Conservation (phyloP, 306 rosid species). For the Aeschynomene evenia region DNA sequence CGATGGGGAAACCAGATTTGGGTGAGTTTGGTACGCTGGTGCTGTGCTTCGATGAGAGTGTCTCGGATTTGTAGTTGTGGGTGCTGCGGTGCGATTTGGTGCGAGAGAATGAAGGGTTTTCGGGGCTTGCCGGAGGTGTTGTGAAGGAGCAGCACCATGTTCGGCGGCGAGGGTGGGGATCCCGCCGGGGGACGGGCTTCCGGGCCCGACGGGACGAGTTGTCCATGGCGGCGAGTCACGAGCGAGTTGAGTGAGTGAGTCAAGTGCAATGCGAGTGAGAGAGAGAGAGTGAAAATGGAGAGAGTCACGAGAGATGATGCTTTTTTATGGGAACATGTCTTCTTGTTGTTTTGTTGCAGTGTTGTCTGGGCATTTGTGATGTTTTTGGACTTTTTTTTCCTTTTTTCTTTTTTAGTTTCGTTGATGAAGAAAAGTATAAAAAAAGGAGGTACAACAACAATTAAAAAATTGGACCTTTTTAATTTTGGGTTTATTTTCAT, state of each 20-base stretch:
- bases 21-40: conserved; percentile 58
- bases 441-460: too few species aligned
- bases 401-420: too few species aligned
- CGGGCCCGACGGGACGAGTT: conserved; percentile 39
- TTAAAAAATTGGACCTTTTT: too few species aligned
- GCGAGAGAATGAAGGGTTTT: conserved; percentile 31
- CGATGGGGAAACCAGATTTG: conserved; percentile 60
- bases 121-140: conserved; percentile 84
- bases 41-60: conserved; percentile 23
- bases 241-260: not conserved
- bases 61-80: conserved; percentile 33
- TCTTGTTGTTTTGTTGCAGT: not conserved
- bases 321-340: not conserved
- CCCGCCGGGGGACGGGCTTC: not conserved
- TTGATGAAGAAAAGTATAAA: too few species aligned
- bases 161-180: conserved; percentile 38
- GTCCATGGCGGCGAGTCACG: conserved; percentile 37
- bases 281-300: too few species aligned
- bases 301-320: not conserved
- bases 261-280: not conserved
- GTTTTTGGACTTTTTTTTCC: not conserved
- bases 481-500: too few species aligned
- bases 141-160: conserved; percentile 89
- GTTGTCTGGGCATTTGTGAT: not conserved
- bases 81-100: conserved; percentile 33